phyloP scores from a whole-genome alignment of 805 yeast species.

The Candida cerambycidarum region DNA sequence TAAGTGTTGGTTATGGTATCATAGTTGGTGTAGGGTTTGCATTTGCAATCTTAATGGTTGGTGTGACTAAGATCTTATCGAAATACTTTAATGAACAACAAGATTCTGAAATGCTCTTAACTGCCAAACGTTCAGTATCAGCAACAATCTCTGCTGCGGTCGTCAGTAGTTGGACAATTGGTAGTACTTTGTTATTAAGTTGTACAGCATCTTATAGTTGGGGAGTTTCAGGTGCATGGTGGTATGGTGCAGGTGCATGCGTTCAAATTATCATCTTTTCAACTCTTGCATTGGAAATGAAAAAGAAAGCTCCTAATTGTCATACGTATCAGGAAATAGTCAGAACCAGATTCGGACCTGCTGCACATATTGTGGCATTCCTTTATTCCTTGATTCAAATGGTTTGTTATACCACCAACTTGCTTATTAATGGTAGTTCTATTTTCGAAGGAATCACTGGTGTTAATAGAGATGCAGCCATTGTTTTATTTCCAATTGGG shows the following conservation, averaged over 20 bases:
- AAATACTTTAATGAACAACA: constrained; percentile 39
- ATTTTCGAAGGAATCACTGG: constrained; percentile 42
- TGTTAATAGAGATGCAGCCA: constrained; percentile 46
- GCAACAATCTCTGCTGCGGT: constrained; percentile 43
- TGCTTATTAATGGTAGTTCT: constrained; percentile 46
- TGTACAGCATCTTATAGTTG: constrained; percentile 16
- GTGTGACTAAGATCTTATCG: constrained; percentile 29
- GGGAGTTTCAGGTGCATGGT: constrained; percentile 34
- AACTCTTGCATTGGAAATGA: constrained; percentile 38
- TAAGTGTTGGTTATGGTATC: constrained; percentile 38
- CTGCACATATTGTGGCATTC: constrained; percentile 18
- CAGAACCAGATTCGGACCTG: constrained; percentile 34
- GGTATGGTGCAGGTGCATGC: constrained; percentile 39
- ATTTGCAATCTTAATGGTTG: constrained; percentile 40
- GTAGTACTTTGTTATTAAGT: constrained; percentile 35
- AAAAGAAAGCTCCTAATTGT: constrained; percentile 39
- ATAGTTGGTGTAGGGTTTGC: constrained; percentile 45
- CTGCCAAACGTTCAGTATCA: constrained; percentile 43
- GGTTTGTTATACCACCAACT: constrained; percentile 28
- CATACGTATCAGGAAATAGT: constrained; percentile 43
- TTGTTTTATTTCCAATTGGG: constrained; percentile 51
- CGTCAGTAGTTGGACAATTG: constrained; percentile 48
- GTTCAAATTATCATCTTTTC: constrained; percentile 38
- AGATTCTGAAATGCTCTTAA: constrained; percentile 44
- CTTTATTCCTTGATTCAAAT: constrained; percentile 39